Evolutionary conservation across 441 rosid genomes (phyloP).

Genomic region (Capsella rubella): DNA sequence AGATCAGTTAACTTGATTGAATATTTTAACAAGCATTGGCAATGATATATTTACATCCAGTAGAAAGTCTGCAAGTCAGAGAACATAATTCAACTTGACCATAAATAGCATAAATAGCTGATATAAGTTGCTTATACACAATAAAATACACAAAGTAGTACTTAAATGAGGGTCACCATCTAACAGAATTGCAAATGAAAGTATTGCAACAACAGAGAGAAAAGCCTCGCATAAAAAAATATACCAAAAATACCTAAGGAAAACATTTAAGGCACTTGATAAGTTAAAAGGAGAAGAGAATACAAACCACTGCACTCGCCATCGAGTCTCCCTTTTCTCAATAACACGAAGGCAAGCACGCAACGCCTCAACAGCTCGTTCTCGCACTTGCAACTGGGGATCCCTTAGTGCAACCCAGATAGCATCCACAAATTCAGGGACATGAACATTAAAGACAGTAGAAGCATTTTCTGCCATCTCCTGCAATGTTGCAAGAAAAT

Average conservation of each 20-base stretch:
- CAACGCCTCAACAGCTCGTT: conserved; percentile 96
- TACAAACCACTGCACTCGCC: conserved; percentile 99
- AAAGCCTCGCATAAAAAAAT: background rate
- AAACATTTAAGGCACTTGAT: conserved; percentile 26
- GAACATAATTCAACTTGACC: conserved; percentile 24
- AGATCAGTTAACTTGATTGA: conserved; percentile 16
- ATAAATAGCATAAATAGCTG: background rate
- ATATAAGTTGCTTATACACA: conserved; percentile 10
- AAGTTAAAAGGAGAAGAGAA: conserved; percentile 19
- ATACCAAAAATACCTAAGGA: conserved; percentile 27
- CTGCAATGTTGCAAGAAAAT: conserved; percentile 53
- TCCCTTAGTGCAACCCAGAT: conserved; percentile 99
- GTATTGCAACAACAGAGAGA: background rate
- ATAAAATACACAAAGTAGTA: background rate
- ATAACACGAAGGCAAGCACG: conserved; percentile 99
- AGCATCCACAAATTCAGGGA: conserved; percentile 95
- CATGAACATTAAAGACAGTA: conserved; percentile 99
- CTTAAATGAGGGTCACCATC: conserved; percentile 19
- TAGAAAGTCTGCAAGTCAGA: conserved; percentile 13
- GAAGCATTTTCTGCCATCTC: conserved; percentile 99
- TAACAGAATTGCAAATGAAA: conserved; percentile 29
- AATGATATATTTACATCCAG: conserved; percentile 7
- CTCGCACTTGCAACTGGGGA: conserved; percentile 87
- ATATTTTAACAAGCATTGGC: conserved; percentile 11
- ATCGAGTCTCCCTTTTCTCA: conserved; percentile 99